A percentile compares a stretch with the other conserved stretches of the same genome.
Conservation (phyloP, 202 grass and related monocot species). For the Setaria viridis region DNA sequence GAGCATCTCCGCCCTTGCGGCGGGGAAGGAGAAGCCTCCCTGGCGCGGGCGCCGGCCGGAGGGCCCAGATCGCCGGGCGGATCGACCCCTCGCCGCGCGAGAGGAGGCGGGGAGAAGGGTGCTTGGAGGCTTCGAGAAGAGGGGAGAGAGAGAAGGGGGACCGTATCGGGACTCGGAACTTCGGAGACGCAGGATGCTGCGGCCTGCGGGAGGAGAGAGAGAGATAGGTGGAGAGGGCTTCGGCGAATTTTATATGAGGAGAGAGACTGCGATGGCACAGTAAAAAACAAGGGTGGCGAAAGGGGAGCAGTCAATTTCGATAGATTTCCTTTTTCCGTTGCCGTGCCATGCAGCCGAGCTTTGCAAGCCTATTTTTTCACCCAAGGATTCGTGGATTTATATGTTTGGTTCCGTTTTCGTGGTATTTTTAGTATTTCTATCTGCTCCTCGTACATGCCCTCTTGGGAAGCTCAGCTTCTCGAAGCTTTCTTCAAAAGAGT, state of each 20-base stretch:
- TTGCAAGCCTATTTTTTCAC: no score
- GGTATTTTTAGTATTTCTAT: background rate
- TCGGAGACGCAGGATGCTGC: constrained; percentile 24
- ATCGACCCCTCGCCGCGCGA: constrained; percentile 17
- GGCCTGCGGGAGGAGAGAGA: background rate
- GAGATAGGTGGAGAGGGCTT: background rate
- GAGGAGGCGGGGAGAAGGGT: background rate
- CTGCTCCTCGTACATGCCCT: constrained; percentile 11
- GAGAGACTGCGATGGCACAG: constrained; percentile 24
- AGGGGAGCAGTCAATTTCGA: background rate
- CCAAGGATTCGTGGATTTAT: background rate
- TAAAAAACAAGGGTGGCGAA: background rate
- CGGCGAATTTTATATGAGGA: constrained; percentile 5
- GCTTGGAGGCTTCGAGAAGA: constrained; percentile 24
- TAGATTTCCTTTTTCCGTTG: background rate
- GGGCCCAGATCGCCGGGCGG: constrained; percentile 38
- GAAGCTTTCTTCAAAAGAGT: background rate
- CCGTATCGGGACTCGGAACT: constrained; percentile 24
- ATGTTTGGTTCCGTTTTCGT: background rate
- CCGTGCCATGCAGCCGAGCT: background rate
- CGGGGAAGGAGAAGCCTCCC: constrained; percentile 32
- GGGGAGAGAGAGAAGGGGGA: background rate
- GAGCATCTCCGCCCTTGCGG: constrained; percentile 38
- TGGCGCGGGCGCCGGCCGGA: constrained; percentile 10
- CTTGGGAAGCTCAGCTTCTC: background rate